Conservation (phyloP, 805 yeast species). For the Candida qinlingensis region DNA sequence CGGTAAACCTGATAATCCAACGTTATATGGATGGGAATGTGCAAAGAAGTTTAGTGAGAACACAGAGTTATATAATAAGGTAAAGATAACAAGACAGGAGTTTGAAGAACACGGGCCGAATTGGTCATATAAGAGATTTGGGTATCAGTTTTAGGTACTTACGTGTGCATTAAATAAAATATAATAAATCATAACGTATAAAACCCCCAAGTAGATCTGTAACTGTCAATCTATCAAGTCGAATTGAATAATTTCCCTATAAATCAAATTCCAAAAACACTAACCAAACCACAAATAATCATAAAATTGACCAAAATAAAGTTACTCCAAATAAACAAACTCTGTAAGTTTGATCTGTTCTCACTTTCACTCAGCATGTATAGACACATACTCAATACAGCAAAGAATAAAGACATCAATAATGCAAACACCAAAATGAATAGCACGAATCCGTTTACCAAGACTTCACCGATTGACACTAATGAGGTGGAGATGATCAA, state of each 20-base stretch:
- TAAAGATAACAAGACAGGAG: conserved; percentile 69
- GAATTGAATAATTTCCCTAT: not conserved
- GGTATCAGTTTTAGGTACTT: conserved; percentile 27
- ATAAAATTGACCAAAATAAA: conserved; percentile 35
- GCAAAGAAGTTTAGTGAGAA: conserved; percentile 35
- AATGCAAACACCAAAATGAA: conserved; percentile 36
- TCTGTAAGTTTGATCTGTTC: conserved; percentile 31
- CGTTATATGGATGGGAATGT: conserved; percentile 53
- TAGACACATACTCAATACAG: conserved; percentile 40
- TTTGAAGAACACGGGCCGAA: conserved; percentile 77
- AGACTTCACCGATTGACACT: conserved; percentile 16
- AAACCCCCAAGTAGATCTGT: not conserved
- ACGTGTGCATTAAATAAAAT: not conserved
- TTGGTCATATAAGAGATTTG: conserved; percentile 39
- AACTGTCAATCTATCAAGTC: no score
- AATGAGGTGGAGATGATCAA: conserved; percentile 36
- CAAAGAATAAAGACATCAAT: conserved; percentile 35
- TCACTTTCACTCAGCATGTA: conserved; percentile 33
- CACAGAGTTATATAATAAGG: conserved; percentile 34
- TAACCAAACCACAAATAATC: conserved; percentile 40
- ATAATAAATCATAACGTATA: not conserved
- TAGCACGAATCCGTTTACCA: conserved; percentile 22
- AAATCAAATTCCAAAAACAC: conserved; percentile 22
- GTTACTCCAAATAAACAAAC: conserved; percentile 36
- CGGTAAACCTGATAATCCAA: conserved; percentile 31